Conservation (phyloP, 169 alveolate genomes). For the Plasmodium inui region DNA sequence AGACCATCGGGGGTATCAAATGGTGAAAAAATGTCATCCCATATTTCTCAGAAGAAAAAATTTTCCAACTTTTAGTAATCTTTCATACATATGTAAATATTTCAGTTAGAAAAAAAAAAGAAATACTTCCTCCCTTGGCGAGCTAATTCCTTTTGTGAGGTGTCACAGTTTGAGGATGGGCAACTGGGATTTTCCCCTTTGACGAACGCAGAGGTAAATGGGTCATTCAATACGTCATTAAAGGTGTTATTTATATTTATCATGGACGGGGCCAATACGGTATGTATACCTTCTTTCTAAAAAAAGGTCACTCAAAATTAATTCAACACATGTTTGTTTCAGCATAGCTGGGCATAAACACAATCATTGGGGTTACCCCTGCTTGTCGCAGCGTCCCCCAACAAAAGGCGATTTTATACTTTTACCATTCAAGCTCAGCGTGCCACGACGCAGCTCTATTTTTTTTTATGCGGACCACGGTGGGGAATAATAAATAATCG, state of each 20-base stretch:
- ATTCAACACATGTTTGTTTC: background rate
- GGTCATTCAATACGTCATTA: too few species aligned
- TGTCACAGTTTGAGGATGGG: background rate
- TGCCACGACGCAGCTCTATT: background rate
- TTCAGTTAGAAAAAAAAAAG: background rate
- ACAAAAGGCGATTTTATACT: background rate
- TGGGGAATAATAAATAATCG: background rate
- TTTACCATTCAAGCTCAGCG: background rate
- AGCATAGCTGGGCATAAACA: background rate
- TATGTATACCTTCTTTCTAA: background rate
- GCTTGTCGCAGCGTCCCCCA: background rate
- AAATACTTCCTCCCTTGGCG: background rate
- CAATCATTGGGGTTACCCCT: background rate
- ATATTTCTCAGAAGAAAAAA: background rate
- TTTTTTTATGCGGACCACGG: background rate
- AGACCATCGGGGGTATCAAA: background rate
- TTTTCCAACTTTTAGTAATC: background rate
- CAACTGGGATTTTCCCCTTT: background rate
- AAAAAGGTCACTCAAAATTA: background rate
- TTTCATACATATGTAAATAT: background rate
- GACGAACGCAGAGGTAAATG: background rate
- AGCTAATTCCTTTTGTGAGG: background rate
- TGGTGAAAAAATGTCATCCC: background rate
- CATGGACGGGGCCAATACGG: background rate
- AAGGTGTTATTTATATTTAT: background rate